A percentile compares a stretch with the other conserved stretches of the same genome.
These are phyloP conservation scores for Neonectria neomacrospora DNA, from an alignment of 2,329 filamentous ascomycete genomes.

Conservation along the genomic window DNA sequence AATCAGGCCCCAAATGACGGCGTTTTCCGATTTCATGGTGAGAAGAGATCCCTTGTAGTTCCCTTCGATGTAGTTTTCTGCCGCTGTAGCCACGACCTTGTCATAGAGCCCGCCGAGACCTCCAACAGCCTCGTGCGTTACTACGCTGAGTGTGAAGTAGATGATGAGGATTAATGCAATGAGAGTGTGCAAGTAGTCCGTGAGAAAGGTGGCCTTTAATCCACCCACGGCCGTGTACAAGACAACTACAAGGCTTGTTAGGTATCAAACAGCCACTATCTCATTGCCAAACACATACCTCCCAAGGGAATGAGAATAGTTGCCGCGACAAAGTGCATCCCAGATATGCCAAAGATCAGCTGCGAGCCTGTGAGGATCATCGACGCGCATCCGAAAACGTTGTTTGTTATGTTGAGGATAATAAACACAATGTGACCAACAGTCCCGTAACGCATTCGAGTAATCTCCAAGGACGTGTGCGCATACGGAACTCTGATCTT, in stretches of 20 bases:
- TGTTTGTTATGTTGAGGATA: neutral
- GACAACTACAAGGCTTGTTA: neutral
- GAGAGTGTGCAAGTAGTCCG: neutral
- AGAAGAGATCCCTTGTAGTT: conserved; percentile 1
- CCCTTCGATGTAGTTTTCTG: neutral
- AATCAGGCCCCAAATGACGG: neutral
- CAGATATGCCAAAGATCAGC: neutral
- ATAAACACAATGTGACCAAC: neutral
- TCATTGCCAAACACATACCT: neutral
- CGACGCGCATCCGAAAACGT: neutral
- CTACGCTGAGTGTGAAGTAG: neutral
- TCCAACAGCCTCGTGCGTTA: neutral
- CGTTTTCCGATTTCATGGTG: neutral
- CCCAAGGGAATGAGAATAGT: conserved; percentile 5
- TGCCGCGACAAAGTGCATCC: conserved; percentile 1
- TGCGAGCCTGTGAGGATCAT: neutral
- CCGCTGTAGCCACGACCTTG: neutral
- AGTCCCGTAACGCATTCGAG: neutral
- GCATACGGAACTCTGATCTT: conserved; percentile 5
- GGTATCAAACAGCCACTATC: neutral
- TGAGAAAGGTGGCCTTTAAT: neutral
- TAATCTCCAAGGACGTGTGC: neutral
- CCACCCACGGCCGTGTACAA: neutral
- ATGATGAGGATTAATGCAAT: neutral
- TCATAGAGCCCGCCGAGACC: neutral